Base-by-base conservation (phyloP, 2,329 filamentous ascomycete genomes). In the Arthrobotrys sinensis region DNA sequence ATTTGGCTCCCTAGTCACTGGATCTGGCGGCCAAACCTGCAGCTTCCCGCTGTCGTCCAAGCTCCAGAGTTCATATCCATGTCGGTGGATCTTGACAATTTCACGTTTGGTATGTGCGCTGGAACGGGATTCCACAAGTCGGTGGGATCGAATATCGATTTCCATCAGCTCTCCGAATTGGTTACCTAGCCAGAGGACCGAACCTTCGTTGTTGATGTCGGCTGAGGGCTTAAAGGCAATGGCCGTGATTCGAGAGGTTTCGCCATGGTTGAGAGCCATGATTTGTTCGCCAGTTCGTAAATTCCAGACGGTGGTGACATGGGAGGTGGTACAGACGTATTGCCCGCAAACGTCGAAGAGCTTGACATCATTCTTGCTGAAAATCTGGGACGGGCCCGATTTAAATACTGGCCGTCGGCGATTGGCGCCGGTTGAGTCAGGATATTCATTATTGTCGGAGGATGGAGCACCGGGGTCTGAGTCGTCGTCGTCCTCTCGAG, bases 1-100 rank as follows among this genome's bases (percentile, higher is more conserved):
- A 79, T 90, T 95, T 0, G 94, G 94, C 32, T 91, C 88, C 0
- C 92, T 91, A 4, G 89, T 89, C 53, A 85, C 85, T n/a, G 89
- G 87, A 81, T 94, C 92, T 3, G 94, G 91, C 0, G 90, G 90
- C 96, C 96, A 99, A 4, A 98, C 89, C 80, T 93, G 90, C 12
- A 99, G 86, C 53, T 92, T 92, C 10, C 96, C 96, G 55, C 92
- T 90, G 80, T 97, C 94, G 83, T 98, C 96, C 57, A 99, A 84
- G 0, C 94, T 94, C 96, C 96, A 99, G 83, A 99, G 89, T 82
- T 97, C 93, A 80, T 93, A 93, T 79, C 90, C 91, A 83, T 96
- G 92, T 45, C 96, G 90, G 83, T 93, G 92, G 48, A 99, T 97
- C 81, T 91, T 93, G 80, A 93, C 89, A 63, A 99, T 89, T 81